Evolutionary conservation across 768 basidiomycete species (phyloP).

Genomic region (Calvatia gigantea): DNA sequence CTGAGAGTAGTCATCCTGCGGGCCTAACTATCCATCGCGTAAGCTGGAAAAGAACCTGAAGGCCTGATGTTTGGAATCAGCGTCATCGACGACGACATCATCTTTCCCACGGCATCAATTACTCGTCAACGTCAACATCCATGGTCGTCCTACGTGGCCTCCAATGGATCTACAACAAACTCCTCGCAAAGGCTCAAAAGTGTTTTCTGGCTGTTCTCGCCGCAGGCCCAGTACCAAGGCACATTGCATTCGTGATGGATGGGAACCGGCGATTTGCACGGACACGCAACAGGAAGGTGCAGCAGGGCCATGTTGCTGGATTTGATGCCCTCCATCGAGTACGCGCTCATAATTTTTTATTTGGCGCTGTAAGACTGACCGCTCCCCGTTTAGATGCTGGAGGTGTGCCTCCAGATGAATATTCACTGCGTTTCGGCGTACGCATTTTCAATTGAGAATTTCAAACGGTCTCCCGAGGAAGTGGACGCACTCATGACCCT

Average conservation of each 20-base stretch:
- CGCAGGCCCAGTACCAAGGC: conserved; percentile 81
- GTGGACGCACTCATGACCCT: conserved; percentile 87
- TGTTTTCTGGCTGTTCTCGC: conserved; percentile 65
- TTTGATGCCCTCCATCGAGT: conserved; percentile 80
- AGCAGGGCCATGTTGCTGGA: conserved; percentile 82
- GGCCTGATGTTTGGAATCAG: no score
- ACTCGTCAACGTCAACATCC: neutral
- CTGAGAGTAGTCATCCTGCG: no score
- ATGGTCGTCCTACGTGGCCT: conserved; percentile 26
- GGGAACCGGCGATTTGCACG: conserved; percentile 92
- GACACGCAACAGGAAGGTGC: conserved; percentile 55
- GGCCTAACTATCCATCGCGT: no score
- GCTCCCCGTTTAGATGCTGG: conserved; percentile 57
- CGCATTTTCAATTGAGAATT: conserved; percentile 98
- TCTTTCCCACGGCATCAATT: conserved; percentile 7
- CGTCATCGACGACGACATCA: no score
- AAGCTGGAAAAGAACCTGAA: no score
- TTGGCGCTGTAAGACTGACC: neutral
- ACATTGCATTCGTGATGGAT: conserved; percentile 97
- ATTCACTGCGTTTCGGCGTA: conserved; percentile 89
- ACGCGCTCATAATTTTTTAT: conserved; percentile 23
- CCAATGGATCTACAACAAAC: conserved; percentile 26
- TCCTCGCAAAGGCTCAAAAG: conserved; percentile 33
- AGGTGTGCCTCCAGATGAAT: conserved; percentile 77
- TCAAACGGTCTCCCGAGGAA: conserved; percentile 82